Evolutionary conservation across 306 rosid species (phyloP).

Genomic region (Glycine soja): DNA sequence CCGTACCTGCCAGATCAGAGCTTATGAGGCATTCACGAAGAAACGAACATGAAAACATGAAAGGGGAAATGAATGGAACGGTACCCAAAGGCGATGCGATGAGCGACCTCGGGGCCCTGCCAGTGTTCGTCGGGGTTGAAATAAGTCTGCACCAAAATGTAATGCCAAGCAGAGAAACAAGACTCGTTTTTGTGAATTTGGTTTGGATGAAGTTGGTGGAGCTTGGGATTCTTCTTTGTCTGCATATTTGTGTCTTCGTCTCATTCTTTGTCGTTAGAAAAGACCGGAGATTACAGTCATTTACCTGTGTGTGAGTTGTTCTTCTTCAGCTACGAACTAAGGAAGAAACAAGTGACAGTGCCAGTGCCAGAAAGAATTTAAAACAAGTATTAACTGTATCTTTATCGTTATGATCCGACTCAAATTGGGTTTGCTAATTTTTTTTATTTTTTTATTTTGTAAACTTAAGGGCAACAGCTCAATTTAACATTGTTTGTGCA

Average conservation of each 20-base stretch:
- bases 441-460: too few relatives aligned
- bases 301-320: too few relatives aligned
- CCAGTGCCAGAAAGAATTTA: too few relatives aligned
- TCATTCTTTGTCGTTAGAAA: conserved; percentile 48
- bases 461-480: too few relatives aligned
- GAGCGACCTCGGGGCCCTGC: conserved; percentile 97
- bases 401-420: neutral
- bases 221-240: conserved; percentile 4
- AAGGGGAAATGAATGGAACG: neutral
- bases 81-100: conserved; percentile 81
- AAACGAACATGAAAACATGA: neutral
- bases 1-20: conserved; percentile 67
- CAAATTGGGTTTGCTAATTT: neutral
- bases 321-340: neutral
- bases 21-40: conserved; percentile 14
- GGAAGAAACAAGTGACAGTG: too few relatives aligned
- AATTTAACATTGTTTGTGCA: too few relatives aligned
- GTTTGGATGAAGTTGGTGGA: conserved; percentile 33
- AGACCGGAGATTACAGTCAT: too few relatives aligned
- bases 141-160: conserved; percentile 76
- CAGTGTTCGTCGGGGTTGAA: conserved; percentile 99
- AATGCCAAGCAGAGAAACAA: conserved; percentile 70
- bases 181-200: conserved; percentile 52
- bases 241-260: conserved; percentile 50
- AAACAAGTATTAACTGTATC: neutral